Conservation (phyloP, 164 flowering plant species). For the Chimonanthus praecox region DNA sequence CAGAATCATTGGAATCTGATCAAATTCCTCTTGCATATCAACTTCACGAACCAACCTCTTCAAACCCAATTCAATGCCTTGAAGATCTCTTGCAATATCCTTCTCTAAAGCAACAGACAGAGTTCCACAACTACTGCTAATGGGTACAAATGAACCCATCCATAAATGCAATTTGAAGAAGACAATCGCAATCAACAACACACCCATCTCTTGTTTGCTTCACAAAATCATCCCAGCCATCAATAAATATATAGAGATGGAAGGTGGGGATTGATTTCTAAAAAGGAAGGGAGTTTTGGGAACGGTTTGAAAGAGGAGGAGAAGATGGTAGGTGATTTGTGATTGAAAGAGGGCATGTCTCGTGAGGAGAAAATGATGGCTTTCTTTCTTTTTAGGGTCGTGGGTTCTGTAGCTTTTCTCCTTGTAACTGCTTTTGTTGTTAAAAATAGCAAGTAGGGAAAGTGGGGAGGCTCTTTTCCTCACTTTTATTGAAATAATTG, state of each 20-base stretch:
- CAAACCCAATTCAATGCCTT: slow-evolving; percentile 1
- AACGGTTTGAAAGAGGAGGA: neutral
- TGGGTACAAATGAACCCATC: neutral
- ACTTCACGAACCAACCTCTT: slow-evolving; percentile 4
- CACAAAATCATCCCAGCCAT: neutral
- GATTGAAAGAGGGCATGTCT: neutral
- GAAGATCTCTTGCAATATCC: slow-evolving; percentile 1
- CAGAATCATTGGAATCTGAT: slow-evolving; percentile 3
- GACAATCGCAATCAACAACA: neutral
- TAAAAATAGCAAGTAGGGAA: neutral
- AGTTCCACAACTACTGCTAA: neutral
- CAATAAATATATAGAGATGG: neutral
- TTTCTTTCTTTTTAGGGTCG: neutral
- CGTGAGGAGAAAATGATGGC: neutral
- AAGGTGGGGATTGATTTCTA: neutral
- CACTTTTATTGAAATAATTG: neutral
- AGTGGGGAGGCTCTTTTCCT: neutral
- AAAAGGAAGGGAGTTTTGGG: neutral
- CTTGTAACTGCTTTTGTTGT: neutral
- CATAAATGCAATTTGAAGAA: neutral
- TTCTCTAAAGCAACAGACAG: neutral
- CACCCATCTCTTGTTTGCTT: slow-evolving; percentile 1
- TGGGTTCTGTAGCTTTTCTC: neutral
- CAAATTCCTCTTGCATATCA: neutral
- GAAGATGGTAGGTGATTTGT: neutral